Conservation (phyloP, 2,329 filamentous ascomycete genomes). For the Akanthomyces dipterigenus region DNA sequence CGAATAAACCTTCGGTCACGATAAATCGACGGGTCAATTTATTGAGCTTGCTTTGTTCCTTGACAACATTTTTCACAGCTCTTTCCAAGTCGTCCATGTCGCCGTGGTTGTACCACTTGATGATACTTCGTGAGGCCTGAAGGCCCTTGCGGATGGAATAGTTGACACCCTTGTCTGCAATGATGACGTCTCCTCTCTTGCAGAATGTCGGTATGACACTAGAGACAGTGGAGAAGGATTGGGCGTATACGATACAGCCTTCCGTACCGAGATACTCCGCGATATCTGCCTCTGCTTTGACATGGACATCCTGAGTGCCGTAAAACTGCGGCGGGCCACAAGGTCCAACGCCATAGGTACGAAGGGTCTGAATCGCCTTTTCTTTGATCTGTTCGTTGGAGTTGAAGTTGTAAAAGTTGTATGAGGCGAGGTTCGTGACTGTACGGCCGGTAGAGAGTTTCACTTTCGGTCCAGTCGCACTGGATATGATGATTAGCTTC, state of each 20-base stretch:
- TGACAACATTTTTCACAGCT: slow-evolving; percentile 75
- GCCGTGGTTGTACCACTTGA: slow-evolving; percentile 92
- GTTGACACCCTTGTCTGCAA: slow-evolving; percentile 89
- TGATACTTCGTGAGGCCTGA: slow-evolving; percentile 83
- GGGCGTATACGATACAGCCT: slow-evolving; percentile 89
- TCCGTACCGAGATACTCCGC: slow-evolving; percentile 82
- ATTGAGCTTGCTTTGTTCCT: slow-evolving; percentile 79
- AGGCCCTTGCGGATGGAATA: slow-evolving; percentile 91
- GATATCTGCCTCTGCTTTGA: slow-evolving; percentile 93
- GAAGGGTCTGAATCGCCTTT: slow-evolving; percentile 87
- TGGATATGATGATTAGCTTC: slow-evolving; percentile 28
- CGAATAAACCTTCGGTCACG: slow-evolving; percentile 91
- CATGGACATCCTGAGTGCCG: slow-evolving; percentile 95
- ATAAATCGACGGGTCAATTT: slow-evolving; percentile 89
- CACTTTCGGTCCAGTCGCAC: slow-evolving; percentile 81
- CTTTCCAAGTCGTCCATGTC: slow-evolving; percentile 90
- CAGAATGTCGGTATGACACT: slow-evolving; percentile 95
- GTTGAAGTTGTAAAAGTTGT: slow-evolving; percentile 98
- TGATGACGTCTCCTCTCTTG: slow-evolving; percentile 94
- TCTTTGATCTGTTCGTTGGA: slow-evolving; percentile 88
- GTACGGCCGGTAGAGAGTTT: slow-evolving; percentile 85
- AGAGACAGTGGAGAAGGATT: slow-evolving; percentile 94
- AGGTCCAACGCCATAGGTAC: slow-evolving; percentile 92
- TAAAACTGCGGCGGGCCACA: slow-evolving; percentile 98
- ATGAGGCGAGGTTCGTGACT: slow-evolving; percentile 87